Evolutionary conservation across 2,329 filamentous ascomycete genomes (phyloP), one percentile per base, ranked within the genome.

Genomic region (Zymoseptoria passerinii): DNA sequence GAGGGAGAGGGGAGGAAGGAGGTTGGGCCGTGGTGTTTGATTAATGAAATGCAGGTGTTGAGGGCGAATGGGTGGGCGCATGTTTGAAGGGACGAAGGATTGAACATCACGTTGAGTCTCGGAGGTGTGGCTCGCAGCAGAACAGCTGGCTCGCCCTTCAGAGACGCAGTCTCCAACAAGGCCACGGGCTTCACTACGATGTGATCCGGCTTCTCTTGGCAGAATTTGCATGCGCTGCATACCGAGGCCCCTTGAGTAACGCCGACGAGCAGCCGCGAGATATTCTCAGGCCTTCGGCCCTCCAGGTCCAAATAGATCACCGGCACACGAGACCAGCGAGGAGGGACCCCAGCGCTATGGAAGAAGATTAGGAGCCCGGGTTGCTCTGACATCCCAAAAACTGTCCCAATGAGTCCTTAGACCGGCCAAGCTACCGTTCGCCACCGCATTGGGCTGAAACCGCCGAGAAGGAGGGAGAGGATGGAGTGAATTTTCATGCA

Each of bases 1-100:
- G 50, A 55, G 19, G 53, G 52, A 3, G 28, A 61, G 59, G 70
- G 72, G 29, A 61, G 69, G 27, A 66, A 62, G 59, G 72, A 75
- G 44, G 60, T 68, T 35, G 68, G 69, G 52, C 64, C 66, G 23
- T 59, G 65, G 23, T 70, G 67, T 53, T 50, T 67, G 50, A 61
- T 70, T 20, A 62, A 70, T 58, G 67, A 70, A 61, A 68, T 67
- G 65, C 67, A 70, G 54, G 61, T 68, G 9, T 52, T 70, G 48
- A 59, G 59, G 9, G 55, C 56, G 20, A 68, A 68, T 57, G 67
- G 67, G 2, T 70, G 67, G 67, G 65, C 64, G 53, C 66, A 68
- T 62, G 63, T 68, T 19, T 70, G 62, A 64, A 28, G 50, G n/a
- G 50, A 23, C 8, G 50, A 8, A 50, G 10, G 19, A 50, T 20